These are phyloP conservation scores for Xylaria intraflava DNA, from an alignment of 495 filamentous ascomycete species.

Conservation along the genomic window DNA sequence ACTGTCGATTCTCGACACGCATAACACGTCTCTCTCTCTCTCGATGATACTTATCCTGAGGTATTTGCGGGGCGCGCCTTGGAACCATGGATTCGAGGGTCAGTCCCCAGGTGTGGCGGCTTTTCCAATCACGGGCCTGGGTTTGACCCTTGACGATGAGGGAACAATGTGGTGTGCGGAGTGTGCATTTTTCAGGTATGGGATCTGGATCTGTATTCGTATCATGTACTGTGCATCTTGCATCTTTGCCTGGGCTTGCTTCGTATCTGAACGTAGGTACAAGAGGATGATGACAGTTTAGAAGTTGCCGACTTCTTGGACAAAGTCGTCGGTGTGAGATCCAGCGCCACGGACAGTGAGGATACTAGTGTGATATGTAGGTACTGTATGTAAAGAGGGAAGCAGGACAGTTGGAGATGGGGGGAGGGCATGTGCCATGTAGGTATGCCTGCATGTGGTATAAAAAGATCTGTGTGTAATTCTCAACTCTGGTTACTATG, in stretches of 20 bases:
- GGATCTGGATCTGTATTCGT: too few species aligned
- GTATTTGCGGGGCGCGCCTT: slow-evolving; percentile 7
- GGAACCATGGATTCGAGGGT: slow-evolving; percentile 5
- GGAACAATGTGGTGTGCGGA: neutral
- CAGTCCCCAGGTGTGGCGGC: slow-evolving; percentile 1
- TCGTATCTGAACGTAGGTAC: too few species aligned
- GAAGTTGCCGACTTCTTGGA: neutral
- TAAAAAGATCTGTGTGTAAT: neutral
- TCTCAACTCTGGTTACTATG: too few species aligned
- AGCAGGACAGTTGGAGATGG: neutral
- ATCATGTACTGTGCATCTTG: too few species aligned
- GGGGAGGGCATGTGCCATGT: neutral
- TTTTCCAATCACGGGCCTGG: slow-evolving; percentile 9
- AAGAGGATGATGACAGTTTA: too few species aligned
- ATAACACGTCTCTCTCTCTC: neutral
- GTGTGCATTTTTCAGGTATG: too few species aligned
- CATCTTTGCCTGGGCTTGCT: too few species aligned
- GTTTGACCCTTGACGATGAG: slow-evolving; percentile 2
- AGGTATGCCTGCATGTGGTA: neutral
- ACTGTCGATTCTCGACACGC: slow-evolving; percentile 18
- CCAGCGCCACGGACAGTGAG: slow-evolving; percentile 8
- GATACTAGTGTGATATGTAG: too few species aligned
- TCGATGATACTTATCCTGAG: neutral
- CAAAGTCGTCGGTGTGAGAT: slow-evolving; percentile 5
- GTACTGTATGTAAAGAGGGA: neutral